Conservation (phyloP, 768 basidiomycete genomes). For the Rhodotorula babjevae region DNA sequence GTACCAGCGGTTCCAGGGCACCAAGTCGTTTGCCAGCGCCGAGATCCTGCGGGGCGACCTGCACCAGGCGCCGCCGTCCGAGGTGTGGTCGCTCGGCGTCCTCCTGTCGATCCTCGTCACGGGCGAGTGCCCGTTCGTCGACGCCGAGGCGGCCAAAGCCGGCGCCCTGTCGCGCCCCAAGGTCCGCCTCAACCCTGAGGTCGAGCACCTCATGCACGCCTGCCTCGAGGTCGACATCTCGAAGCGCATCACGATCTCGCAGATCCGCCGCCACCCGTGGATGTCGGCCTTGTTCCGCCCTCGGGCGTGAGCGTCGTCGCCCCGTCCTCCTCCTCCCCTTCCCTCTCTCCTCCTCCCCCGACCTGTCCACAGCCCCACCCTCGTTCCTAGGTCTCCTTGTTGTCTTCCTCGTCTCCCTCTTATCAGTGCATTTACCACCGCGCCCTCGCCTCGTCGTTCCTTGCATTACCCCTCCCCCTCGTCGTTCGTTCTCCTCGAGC, state of each 20-base stretch:
- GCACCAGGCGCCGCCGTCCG: slow-evolving; percentile 49
- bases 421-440: too few relatives aligned
- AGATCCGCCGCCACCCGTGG: slow-evolving; percentile 35
- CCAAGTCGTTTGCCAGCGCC: slow-evolving; percentile 42
- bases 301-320: not conserved
- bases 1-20: slow-evolving; percentile 62
- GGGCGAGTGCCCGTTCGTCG: slow-evolving; percentile 49
- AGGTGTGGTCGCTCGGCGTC: slow-evolving; percentile 52
- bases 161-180: slow-evolving; percentile 25
- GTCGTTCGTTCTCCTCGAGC: too few relatives aligned
- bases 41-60: slow-evolving; percentile 48
- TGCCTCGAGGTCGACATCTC: slow-evolving; percentile 35
- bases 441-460: too few relatives aligned
- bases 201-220: slow-evolving; percentile 28
- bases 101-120: slow-evolving; percentile 50
- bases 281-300: slow-evolving; percentile 10
- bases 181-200: slow-evolving; percentile 15
- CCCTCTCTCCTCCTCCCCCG: not conserved
- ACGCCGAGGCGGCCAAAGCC: slow-evolving; percentile 31
- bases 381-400: not conserved
- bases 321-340: not conserved
- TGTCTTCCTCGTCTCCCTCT: too few relatives aligned
- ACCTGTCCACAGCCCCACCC: not conserved
- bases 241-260: slow-evolving; percentile 21
- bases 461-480: too few relatives aligned